Evolutionary conservation across 139 green algal species (phyloP).

Genomic region (Coelastrella sp.): DNA sequence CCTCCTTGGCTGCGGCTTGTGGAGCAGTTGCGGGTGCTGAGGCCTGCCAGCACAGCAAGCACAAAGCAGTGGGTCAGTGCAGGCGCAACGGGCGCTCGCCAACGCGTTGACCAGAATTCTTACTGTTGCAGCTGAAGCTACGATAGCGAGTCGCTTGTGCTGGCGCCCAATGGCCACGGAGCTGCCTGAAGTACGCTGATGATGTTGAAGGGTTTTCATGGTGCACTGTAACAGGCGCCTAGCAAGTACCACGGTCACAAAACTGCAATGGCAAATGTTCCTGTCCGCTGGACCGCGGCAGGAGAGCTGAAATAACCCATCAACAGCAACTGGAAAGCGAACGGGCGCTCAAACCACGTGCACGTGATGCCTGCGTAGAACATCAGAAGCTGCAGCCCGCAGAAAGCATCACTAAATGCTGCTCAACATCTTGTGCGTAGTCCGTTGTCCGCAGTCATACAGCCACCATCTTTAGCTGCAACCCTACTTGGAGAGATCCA

Average conservation of each 20-base stretch:
- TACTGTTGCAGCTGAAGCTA: background rate
- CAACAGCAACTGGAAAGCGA: too few species aligned
- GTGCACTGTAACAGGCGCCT: background rate
- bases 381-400: too few species aligned
- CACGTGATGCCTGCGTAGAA: too few species aligned
- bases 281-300: too few species aligned
- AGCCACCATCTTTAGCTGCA: too few species aligned
- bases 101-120: background rate
- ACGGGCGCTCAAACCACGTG: too few species aligned
- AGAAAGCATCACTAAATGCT: too few species aligned
- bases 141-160: background rate
- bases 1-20: constrained; percentile 6
- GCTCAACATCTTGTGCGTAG: too few species aligned
- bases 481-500: too few species aligned
- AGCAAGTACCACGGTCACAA: background rate
- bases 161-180: background rate
- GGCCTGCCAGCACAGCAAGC: background rate
- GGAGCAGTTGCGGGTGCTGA: background rate
- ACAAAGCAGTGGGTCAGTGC: background rate
- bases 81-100: background rate
- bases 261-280: background rate
- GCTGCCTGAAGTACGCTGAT: background rate
- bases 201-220: background rate
- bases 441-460: too few species aligned
- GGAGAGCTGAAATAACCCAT: too few species aligned